Evolutionary conservation across 352 stramenopile genomes (phyloP).

Genomic region (Pythium scleroteichum): DNA sequence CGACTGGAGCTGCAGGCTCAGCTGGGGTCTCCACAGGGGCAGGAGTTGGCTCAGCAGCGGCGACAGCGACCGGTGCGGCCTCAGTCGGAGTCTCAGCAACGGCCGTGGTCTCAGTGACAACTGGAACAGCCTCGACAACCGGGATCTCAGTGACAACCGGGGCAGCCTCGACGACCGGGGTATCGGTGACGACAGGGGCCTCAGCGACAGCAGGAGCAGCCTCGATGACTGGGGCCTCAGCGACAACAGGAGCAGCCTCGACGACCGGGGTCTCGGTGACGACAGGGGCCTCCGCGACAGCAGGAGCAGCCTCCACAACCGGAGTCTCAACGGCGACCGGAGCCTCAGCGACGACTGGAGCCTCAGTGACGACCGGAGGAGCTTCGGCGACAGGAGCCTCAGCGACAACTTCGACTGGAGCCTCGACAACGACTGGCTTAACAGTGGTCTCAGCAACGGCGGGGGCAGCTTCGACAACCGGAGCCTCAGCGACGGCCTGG

Average conservation of each 20-base stretch:
- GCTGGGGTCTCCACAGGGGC: neutral
- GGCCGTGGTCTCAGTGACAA: too few relatives aligned
- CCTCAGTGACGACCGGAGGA: slow-evolving; percentile 5
- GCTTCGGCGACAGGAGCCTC: neutral
- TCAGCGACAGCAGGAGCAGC: neutral
- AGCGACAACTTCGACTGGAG: neutral
- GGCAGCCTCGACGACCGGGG: slow-evolving; percentile 11
- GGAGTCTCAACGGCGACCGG: slow-evolving; percentile 15
- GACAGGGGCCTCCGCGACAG: slow-evolving; percentile 8
- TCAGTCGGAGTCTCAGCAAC: too few relatives aligned
- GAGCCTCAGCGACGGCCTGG: neutral
- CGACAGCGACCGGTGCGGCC: too few relatives aligned
- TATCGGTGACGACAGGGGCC: slow-evolving; percentile 1
- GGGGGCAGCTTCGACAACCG: slow-evolving; percentile 5
- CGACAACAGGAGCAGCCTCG: neutral
- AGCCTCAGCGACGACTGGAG: slow-evolving; percentile 8
- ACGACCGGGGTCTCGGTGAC: slow-evolving; percentile 12
- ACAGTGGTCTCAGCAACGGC: slow-evolving; percentile 1
- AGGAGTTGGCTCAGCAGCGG: neutral
- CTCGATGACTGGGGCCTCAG: neutral
- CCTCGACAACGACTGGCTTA: slow-evolving; percentile 1
- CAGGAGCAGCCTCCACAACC: slow-evolving; percentile 1
- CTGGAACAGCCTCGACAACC: neutral
- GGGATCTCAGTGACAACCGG: slow-evolving; percentile 1
- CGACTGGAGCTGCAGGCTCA: neutral